Evolutionary conservation across 352 stramenopile genomes (phyloP).

Genomic region (Phytophthora melonis): DNA sequence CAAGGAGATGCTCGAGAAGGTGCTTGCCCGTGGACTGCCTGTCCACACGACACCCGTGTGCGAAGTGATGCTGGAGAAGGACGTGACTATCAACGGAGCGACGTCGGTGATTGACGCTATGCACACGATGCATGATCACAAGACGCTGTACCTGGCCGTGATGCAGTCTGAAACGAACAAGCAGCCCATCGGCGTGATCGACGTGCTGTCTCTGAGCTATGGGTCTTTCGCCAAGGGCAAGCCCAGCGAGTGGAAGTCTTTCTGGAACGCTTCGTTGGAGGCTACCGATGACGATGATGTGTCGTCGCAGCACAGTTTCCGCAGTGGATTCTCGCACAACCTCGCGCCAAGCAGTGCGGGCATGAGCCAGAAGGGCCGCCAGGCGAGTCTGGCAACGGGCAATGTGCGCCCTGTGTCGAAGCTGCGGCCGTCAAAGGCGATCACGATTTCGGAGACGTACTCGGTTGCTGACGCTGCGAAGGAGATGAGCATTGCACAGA

Average conservation of each 20-base stretch:
- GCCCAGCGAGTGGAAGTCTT: constrained; percentile 89
- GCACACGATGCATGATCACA: constrained; percentile 91
- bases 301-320: constrained; percentile 86
- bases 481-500: constrained; percentile 91
- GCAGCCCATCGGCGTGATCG: constrained; percentile 81
- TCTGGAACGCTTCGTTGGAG: constrained; percentile 92
- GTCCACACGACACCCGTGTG: constrained; percentile 93
- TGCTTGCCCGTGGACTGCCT: constrained; percentile 93
- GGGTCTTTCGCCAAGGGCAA: constrained; percentile 90
- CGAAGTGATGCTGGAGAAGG: constrained; percentile 91
- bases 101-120: constrained; percentile 89
- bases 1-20: constrained; percentile 97
- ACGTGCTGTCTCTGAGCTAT: constrained; percentile 90
- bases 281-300: constrained; percentile 76
- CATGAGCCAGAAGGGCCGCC: constrained; percentile 51
- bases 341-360: constrained; percentile 43
- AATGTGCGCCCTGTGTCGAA: constrained; percentile 93
- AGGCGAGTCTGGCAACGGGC: constrained; percentile 67
- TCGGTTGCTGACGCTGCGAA: constrained; percentile 91
- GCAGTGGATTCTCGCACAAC: constrained; percentile 76
- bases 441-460: constrained; percentile 88
- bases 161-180: constrained; percentile 74
- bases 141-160: constrained; percentile 86
- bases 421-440: constrained; percentile 87
- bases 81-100: constrained; percentile 69